These are phyloP conservation scores for Gnaphalium uliginosum DNA, from an alignment of 129 eudicot genomes.

Conservation along the genomic window DNA sequence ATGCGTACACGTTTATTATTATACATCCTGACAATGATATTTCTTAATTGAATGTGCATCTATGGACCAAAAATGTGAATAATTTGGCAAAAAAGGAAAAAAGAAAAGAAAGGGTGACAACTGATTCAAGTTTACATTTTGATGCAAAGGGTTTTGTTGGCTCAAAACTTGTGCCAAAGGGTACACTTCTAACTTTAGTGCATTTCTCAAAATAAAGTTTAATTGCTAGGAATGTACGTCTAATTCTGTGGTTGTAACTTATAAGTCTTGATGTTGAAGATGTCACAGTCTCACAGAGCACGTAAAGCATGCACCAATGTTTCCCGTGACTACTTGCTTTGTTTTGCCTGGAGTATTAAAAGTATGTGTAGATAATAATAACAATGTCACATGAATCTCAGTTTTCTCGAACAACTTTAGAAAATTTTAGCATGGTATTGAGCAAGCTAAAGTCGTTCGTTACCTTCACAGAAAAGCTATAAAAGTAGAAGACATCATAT, in stretches of 20 bases:
- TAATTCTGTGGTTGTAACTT: too few relatives aligned
- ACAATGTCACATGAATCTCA: not conserved
- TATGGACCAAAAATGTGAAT: constrained; percentile 25
- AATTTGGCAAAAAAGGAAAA: not conserved
- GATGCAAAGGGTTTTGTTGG: constrained; percentile 19
- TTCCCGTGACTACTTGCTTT: not conserved
- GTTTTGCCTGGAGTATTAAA: not conserved
- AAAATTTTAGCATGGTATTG: not conserved
- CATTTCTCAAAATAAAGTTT: not conserved
- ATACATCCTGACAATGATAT: constrained; percentile 24
- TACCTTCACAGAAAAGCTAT: too few relatives aligned
- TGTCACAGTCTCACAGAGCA: not conserved
- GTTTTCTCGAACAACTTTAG: not conserved
- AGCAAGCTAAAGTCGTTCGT: too few relatives aligned
- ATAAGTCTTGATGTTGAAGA: not conserved
- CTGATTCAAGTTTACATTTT: constrained; percentile 15
- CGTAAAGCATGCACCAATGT: constrained; percentile 13
- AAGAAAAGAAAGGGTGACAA: not conserved
- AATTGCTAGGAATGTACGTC: not conserved
- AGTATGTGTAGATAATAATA: too few relatives aligned
- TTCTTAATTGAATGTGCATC: constrained; percentile 9
- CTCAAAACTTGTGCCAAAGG: constrained; percentile 32
- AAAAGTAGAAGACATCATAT: not conserved
- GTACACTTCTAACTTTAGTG: not conserved
- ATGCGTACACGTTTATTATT: constrained; percentile 29